Base-by-base conservation (phyloP, 1,139 yeast species). In the Saccharomyces hybrid region DNA sequence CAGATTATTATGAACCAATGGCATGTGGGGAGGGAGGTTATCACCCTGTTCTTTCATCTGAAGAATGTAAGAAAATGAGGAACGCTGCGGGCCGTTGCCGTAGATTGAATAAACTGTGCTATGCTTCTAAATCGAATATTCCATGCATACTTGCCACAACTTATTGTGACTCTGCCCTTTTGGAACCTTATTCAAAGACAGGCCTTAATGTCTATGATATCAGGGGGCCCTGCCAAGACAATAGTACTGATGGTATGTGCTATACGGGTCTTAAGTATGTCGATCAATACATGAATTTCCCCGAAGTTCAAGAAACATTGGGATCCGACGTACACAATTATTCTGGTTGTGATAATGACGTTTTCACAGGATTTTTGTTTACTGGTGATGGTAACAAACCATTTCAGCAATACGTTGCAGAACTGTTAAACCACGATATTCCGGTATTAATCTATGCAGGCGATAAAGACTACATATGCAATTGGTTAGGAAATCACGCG, bases 11-110 rank as follows among this genome's bases (percentile, higher is more conserved):
- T 74, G 87, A 88, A 75, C 96, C 95, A 71, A 93, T 93, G 99
- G 98, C 97, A 11, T 93, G 99, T 74, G 96, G 97, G 62, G 77
- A 82, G 66, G 96, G 96, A 67, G 98, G 96, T 50, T 86, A 84
- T 62, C 86, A 86, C 46, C 78, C 95, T 9, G 95, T 90, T 8
- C 76, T 93, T 64, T 76, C 79, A 42, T 62, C 62, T 28, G 91
- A 86, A 60, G 85, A 87, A 71, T 93, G 99, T 76, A 79, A 83
- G 55, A 75, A 78, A 52, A 88, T 91, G 96, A 74, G 78, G 55
- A 80, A 78, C 56, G 75, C 85, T 48, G 77, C 86, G 67, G 95
- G 91, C 61, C 83, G 96, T 71, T 93, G 99, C 77, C 75, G 84
- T 64, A 76, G 83, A 12, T 79, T 93, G 72, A 88, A 88, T 64